Conservation (phyloP, 768 basidiomycete genomes). For the Tremella mesenterica region DNA sequence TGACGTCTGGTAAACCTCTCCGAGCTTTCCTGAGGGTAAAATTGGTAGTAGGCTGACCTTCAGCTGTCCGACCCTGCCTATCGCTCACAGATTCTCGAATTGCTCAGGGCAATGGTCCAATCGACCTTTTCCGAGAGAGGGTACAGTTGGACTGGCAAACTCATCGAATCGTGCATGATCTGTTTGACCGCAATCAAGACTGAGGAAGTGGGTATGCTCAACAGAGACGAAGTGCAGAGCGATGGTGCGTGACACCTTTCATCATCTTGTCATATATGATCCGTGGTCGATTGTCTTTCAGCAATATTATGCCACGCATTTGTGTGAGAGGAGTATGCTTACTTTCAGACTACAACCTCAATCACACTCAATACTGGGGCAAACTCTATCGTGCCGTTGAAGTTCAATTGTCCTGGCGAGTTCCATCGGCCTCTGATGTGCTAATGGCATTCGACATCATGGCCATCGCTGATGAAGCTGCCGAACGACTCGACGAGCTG, state of each 20-base stretch:
- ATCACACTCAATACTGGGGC: slow-evolving; percentile 71
- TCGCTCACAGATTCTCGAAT: slow-evolving; percentile 24
- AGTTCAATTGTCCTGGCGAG: slow-evolving; percentile 76
- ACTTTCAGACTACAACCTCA: slow-evolving; percentile 56
- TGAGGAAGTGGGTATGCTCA: slow-evolving; percentile 69
- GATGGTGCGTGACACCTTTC: slow-evolving; percentile 60
- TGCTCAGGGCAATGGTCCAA: slow-evolving; percentile 59
- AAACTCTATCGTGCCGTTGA: slow-evolving; percentile 63
- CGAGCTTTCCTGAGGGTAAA: too few species aligned
- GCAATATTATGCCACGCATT: slow-evolving; percentile 59
- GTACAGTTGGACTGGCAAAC: slow-evolving; percentile 69
- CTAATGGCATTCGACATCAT: slow-evolving; percentile 65
- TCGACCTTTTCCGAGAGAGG: slow-evolving; percentile 72
- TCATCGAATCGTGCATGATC: slow-evolving; percentile 61
- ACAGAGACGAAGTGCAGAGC: slow-evolving; percentile 65
- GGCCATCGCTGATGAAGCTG: slow-evolving; percentile 51
- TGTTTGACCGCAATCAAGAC: slow-evolving; percentile 75
- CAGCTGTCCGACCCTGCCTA: slow-evolving; percentile 20
- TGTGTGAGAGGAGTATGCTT: too few species aligned
- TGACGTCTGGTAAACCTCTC: too few species aligned
- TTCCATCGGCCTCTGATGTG: slow-evolving; percentile 62
- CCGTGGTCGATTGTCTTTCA: too few species aligned
- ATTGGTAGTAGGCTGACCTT: too few species aligned
- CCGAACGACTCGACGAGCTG: slow-evolving; percentile 54
- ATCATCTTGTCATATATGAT: too few species aligned